These are phyloP conservation scores for Kwoniella mangroviensis DNA, from an alignment of 768 basidiomycete species.

Conservation along the genomic window DNA sequence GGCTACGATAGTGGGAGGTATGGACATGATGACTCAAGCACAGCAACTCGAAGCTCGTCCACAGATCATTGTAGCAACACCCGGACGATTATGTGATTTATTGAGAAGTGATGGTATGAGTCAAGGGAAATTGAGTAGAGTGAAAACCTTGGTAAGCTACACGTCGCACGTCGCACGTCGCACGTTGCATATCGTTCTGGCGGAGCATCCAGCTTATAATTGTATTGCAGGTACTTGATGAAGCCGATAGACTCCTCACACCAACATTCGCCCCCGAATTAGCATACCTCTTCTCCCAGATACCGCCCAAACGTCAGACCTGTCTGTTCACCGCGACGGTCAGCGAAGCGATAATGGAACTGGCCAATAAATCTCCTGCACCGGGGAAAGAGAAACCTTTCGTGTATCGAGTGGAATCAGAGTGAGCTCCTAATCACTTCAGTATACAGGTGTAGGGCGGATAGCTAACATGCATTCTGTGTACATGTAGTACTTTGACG, in stretches of 20 bases:
- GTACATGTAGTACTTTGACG: conserved; percentile 72
- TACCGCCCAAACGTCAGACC: conserved; percentile 89
- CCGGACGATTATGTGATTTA: conserved; percentile 91
- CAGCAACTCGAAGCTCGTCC: conserved; percentile 81
- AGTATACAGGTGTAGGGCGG: not conserved
- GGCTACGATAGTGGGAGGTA: conserved; percentile 90
- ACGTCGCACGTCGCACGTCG: too few species aligned
- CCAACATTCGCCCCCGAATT: conserved; percentile 87
- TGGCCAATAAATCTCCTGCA: conserved; percentile 73
- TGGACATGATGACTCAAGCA: conserved; percentile 97
- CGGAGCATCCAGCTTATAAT: not conserved
- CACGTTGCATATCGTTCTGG: too few species aligned
- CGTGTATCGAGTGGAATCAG: conserved; percentile 75
- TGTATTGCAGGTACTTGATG: conserved; percentile 77
- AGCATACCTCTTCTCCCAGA: conserved; percentile 70
- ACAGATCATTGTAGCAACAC: conserved; percentile 93
- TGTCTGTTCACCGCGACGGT: conserved; percentile 96
- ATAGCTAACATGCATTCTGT: conserved; percentile 11
- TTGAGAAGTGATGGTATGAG: conserved; percentile 69
- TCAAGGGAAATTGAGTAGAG: conserved; percentile 76
- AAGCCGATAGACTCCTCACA: conserved; percentile 90
- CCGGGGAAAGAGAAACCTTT: conserved; percentile 86
- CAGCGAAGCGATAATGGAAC: conserved; percentile 78
- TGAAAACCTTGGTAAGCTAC: conserved; percentile 76
- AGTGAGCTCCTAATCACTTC: conserved; percentile 62